Percentiles rank a stretch among this genome's conserved stretches.
These are phyloP conservation scores for Tritrichomonas foetus DNA, from an alignment of 208 protist genomes.

Conservation along the genomic window DNA sequence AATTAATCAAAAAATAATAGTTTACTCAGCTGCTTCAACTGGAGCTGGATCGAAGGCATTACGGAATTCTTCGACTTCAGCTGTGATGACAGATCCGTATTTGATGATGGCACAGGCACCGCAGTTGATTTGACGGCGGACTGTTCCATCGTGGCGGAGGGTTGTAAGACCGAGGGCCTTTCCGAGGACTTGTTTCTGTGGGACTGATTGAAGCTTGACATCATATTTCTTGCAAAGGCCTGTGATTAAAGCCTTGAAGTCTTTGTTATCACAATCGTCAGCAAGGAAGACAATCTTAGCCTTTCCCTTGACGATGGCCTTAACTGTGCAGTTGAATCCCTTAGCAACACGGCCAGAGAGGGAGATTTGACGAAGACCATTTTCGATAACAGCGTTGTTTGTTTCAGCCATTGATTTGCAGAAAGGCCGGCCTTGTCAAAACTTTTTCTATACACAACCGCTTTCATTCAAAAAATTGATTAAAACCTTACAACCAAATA, in stretches of 20 bases:
- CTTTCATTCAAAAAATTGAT: too few species aligned
- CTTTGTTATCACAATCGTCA: background rate
- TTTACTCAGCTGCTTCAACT: too few species aligned
- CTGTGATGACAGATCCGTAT: background rate
- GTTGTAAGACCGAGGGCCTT: background rate
- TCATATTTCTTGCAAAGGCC: background rate
- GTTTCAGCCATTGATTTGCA: too few species aligned
- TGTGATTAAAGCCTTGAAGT: background rate
- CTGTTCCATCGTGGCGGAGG: background rate
- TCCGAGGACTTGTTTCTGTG: background rate
- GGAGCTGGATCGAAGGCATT: background rate
- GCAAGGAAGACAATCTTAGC: background rate
- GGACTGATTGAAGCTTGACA: background rate
- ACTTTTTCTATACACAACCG: too few species aligned
- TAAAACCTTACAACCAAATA: too few species aligned
- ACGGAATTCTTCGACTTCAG: background rate
- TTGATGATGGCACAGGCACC: background rate
- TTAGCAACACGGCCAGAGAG: background rate
- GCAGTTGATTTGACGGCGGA: conserved; percentile 16
- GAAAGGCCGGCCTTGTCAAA: too few species aligned
- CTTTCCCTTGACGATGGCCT: conserved; percentile 33
- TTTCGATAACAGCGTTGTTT: background rate
- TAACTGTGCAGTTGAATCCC: conserved; percentile 29
- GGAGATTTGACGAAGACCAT: background rate
- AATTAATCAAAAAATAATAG: too few species aligned